A percentile compares a stretch with the other conserved stretches of the same genome.
These are phyloP conservation scores for Acanthamoeba quina DNA, from an alignment of 208 protist genomes.

Conservation along the genomic window DNA sequence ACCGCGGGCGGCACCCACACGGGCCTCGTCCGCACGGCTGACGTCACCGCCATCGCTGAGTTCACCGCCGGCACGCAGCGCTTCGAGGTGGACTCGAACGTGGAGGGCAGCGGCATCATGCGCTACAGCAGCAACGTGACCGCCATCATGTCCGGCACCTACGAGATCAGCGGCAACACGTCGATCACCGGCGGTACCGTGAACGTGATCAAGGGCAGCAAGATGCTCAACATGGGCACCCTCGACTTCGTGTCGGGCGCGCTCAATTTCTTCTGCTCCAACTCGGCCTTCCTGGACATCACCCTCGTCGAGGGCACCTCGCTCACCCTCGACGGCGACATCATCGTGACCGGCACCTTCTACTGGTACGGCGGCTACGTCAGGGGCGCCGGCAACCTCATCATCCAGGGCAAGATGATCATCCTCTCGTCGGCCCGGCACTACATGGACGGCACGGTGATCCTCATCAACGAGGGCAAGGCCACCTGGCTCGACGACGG, in stretches of 20 bases:
- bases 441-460: constrained; percentile 73
- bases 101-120: constrained; percentile 24
- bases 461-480: constrained; percentile 46
- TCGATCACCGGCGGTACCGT: constrained; percentile 68
- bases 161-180: constrained; percentile 50
- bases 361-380: constrained; percentile 74
- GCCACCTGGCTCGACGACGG: constrained; percentile 65
- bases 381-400: constrained; percentile 61
- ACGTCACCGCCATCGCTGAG: background rate
- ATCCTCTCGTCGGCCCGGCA: constrained; percentile 32
- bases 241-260: constrained; percentile 63
- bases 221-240: constrained; percentile 66
- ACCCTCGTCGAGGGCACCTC: constrained; percentile 63
- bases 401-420: constrained; percentile 55
- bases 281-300: constrained; percentile 63
- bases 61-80: constrained; percentile 53
- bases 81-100: background rate
- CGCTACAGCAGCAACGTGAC: constrained; percentile 58
- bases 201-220: constrained; percentile 68
- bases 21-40: background rate
- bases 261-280: constrained; percentile 72
- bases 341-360: constrained; percentile 69
- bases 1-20: constrained; percentile 19
- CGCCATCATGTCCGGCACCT: constrained; percentile 54
- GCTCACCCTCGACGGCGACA: constrained; percentile 70